A percentile compares a stretch with the other conserved stretches of the same genome.
These are phyloP conservation scores for Boletellus ananas DNA, from an alignment of 768 basidiomycete genomes.

Conservation along the genomic window DNA sequence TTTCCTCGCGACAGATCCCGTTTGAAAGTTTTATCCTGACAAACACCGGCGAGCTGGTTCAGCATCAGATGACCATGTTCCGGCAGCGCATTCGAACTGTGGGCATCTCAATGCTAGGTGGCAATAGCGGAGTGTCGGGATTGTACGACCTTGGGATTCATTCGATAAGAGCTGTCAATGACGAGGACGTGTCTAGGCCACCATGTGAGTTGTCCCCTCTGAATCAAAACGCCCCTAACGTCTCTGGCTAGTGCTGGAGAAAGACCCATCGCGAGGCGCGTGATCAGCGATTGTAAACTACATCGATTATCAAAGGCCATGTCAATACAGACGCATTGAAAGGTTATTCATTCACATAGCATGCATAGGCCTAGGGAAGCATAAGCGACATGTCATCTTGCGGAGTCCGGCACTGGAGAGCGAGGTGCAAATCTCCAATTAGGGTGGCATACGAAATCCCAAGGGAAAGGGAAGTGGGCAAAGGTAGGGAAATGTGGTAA, in stretches of 20 bases:
- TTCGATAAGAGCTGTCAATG: slow-evolving; percentile 76
- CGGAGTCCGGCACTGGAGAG: no score
- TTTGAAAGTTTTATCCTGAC: slow-evolving; percentile 73
- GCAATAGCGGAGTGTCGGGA: slow-evolving; percentile 71
- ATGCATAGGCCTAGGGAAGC: slow-evolving; percentile 7
- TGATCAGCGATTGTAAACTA: slow-evolving; percentile 9
- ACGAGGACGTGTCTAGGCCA: slow-evolving; percentile 50
- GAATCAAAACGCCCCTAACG: not conserved
- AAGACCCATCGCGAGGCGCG: slow-evolving; percentile 22
- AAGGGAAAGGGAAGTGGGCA: not conserved
- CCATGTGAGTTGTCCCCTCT: slow-evolving; percentile 23
- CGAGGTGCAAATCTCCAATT: not conserved
- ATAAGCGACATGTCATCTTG: slow-evolving; percentile 21
- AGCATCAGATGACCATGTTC: slow-evolving; percentile 72
- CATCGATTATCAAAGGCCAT: not conserved
- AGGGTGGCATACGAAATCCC: slow-evolving; percentile 13
- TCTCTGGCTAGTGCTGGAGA: slow-evolving; percentile 19
- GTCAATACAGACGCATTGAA: slow-evolving; percentile 2
- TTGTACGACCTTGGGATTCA: slow-evolving; percentile 81
- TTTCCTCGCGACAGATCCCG: slow-evolving; percentile 57
- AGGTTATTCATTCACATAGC: not conserved
- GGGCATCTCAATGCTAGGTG: slow-evolving; percentile 85
- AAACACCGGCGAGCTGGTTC: slow-evolving; percentile 66
- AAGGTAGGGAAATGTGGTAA: slow-evolving; percentile 6
- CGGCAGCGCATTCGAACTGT: slow-evolving; percentile 72